These are phyloP conservation scores for Didymella pomorum DNA, from an alignment of 2,329 filamentous ascomycete genomes.

Conservation along the genomic window DNA sequence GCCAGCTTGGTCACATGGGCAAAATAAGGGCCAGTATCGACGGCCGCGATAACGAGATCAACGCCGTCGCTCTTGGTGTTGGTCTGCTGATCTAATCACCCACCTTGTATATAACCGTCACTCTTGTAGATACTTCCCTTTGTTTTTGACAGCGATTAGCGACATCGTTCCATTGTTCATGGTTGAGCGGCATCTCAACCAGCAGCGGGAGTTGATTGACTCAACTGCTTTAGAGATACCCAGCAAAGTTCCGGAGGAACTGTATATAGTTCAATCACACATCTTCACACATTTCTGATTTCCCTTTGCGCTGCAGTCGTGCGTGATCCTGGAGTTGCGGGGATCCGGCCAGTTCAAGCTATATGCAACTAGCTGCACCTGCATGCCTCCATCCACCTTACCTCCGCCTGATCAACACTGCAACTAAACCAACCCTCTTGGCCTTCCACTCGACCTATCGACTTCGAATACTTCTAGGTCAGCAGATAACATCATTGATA, in stretches of 20 bases:
- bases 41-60: slow-evolving; percentile 25
- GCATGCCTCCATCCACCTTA: slow-evolving; percentile 3
- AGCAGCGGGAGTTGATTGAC: slow-evolving; percentile 8
- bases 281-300: neutral
- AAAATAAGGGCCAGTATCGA: slow-evolving; percentile 33
- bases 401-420: slow-evolving; percentile 8
- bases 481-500: neutral
- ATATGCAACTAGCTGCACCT: slow-evolving; percentile 11
- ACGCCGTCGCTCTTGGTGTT: slow-evolving; percentile 31
- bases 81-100: slow-evolving; percentile 30
- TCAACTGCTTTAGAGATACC: slow-evolving; percentile 23
- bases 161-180: slow-evolving; percentile 15
- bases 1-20: slow-evolving; percentile 28
- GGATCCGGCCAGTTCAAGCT: slow-evolving; percentile 6
- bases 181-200: slow-evolving; percentile 16
- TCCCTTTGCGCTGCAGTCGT: neutral
- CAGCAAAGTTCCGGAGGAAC: slow-evolving; percentile 6
- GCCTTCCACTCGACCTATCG: no score
- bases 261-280: slow-evolving; percentile 16
- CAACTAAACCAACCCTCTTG: neutral
- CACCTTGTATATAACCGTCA: neutral
- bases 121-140: slow-evolving; percentile 7
- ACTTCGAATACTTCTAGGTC: neutral
- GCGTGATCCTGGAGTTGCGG: slow-evolving; percentile 1
- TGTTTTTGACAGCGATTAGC: slow-evolving; percentile 18